A percentile compares a stretch with the other conserved stretches of the same genome.
Evolutionary conservation across 2,329 filamentous ascomycete species (phyloP).

Genomic region (Sarocladiaceae sp.): DNA sequence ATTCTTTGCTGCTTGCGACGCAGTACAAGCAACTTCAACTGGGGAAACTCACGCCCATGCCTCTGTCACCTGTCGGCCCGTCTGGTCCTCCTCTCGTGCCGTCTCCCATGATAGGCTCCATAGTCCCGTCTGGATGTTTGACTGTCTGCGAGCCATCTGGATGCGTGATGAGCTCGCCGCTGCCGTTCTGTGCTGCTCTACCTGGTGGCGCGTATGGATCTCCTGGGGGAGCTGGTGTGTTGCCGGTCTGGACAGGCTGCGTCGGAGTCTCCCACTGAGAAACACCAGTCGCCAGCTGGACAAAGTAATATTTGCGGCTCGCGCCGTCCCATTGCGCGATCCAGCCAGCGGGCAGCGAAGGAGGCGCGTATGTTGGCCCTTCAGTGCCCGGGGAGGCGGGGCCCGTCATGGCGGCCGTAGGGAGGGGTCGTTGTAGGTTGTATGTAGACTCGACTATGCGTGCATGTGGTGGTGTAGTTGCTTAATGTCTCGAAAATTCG

Average conservation of each 20-base stretch:
- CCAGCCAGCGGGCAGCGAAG: slow-evolving; percentile 60
- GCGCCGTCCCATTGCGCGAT: slow-evolving; percentile 65
- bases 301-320: slow-evolving; percentile 65
- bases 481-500: too few species aligned
- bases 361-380: slow-evolving; percentile 56
- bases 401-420: slow-evolving; percentile 43
- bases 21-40: not conserved
- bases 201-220: slow-evolving; percentile 58
- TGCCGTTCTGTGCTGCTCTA: slow-evolving; percentile 4
- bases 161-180: slow-evolving; percentile 55
- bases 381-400: slow-evolving; percentile 54
- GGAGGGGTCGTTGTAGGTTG: not conserved
- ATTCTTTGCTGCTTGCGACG: not conserved
- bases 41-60: slow-evolving; percentile 55
- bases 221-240: slow-evolving; percentile 48
- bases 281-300: slow-evolving; percentile 66
- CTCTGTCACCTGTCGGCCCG: slow-evolving; percentile 54
- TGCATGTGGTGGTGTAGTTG: not conserved
- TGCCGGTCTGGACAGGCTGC: slow-evolving; percentile 57
- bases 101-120: slow-evolving; percentile 55
- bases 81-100: slow-evolving; percentile 45
- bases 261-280: slow-evolving; percentile 74
- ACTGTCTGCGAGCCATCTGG: slow-evolving; percentile 59
- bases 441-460: too few species aligned
- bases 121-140: slow-evolving; percentile 54